Evolutionary conservation across 1,139 yeast genomes (phyloP).

Genomic region (Hemisphaericaspora xylofermentans): DNA sequence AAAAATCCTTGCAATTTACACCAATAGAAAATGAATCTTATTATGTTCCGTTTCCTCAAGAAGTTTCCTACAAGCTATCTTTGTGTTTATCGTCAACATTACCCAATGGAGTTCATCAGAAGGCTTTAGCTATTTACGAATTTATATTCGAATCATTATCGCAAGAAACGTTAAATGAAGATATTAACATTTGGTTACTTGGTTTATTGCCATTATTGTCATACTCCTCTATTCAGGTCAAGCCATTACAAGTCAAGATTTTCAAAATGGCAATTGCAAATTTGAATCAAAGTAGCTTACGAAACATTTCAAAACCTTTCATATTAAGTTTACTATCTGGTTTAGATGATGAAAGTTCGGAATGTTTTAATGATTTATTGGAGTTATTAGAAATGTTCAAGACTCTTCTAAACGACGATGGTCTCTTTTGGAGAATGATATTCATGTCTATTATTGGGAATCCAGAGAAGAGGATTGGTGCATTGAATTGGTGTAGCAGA

Average conservation of each 20-base stretch:
- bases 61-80: constrained; percentile 50
- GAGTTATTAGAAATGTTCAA: constrained; percentile 61
- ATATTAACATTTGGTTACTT: constrained; percentile 76
- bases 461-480: constrained; percentile 80
- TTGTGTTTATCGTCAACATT: constrained; percentile 73
- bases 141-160: constrained; percentile 65
- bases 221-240: constrained; percentile 84
- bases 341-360: constrained; percentile 88
- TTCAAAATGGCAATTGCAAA: constrained; percentile 53
- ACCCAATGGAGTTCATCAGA: constrained; percentile 95
- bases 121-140: constrained; percentile 75
- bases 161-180: constrained; percentile 46
- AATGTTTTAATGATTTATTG: constrained; percentile 64
- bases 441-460: constrained; percentile 75
- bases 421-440: constrained; percentile 83
- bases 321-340: constrained; percentile 79
- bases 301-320: constrained; percentile 63
- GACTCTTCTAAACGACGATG: constrained; percentile 59
- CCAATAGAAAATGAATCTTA: constrained; percentile 42
- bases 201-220: constrained; percentile 84
- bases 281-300: constrained; percentile 48
- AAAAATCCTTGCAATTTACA: constrained; percentile 56
- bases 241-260: constrained; percentile 67
- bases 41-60: constrained; percentile 40
- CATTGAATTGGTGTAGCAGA: constrained; percentile 70